Conservation (phyloP, 768 basidiomycete genomes). For the Rubroboletus pulcherrimus region DNA sequence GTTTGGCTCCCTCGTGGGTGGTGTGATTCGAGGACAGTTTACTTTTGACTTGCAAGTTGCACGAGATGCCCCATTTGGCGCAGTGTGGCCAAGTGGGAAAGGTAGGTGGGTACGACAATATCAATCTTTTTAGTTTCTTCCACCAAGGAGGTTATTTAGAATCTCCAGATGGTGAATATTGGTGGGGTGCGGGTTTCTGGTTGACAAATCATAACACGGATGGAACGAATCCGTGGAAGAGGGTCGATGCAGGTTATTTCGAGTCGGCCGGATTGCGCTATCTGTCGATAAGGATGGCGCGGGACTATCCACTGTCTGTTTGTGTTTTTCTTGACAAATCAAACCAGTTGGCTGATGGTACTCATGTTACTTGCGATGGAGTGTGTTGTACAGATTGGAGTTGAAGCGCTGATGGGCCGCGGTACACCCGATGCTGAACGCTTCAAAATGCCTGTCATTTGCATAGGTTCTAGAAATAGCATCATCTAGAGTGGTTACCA, state of each 20-base stretch:
- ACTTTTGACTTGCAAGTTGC: neutral
- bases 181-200: neutral
- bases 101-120: neutral
- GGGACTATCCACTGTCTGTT: neutral
- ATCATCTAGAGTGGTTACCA: neutral
- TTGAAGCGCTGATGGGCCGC: neutral
- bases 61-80: neutral
- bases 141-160: neutral
- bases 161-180: neutral
- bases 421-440: neutral
- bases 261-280: neutral
- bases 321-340: neutral
- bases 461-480: neutral
- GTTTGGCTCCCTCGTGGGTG: neutral
- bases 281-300: neutral
- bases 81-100: neutral
- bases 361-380: neutral
- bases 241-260: neutral
- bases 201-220: neutral
- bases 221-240: neutral
- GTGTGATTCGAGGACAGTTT: neutral
- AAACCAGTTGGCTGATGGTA: neutral
- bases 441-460: neutral
- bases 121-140: neutral
- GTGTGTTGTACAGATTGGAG: neutral